Base-by-base conservation (phyloP, 208 protist species). In the Polymyxa betae region DNA sequence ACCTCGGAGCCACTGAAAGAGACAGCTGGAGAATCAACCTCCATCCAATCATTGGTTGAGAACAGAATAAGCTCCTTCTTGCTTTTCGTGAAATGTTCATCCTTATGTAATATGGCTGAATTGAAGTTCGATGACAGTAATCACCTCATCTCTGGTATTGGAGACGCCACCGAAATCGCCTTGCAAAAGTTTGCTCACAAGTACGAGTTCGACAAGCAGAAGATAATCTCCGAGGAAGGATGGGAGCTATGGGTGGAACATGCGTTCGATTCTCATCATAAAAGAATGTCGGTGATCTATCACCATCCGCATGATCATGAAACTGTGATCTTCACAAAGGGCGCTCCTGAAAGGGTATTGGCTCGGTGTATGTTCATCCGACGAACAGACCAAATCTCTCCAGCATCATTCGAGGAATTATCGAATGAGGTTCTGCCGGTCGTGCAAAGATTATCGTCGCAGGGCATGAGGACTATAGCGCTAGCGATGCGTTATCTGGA, bases 381-480 rank as follows among this genome's bases (percentile, higher is more conserved):
- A 24, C 45, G 49, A 16, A 45, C 44, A 29, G 0, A 0, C 0
- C 12, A 45, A 29, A 89, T 10, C n/a, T 5, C 16, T n/a, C 5
- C 10, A 20, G 49, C 35, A 35, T 12, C n/a, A 12, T 64, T 64
- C 5, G 87, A 5, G 16, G 45, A 89, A n/a, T 35, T 89, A 43
- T 10, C 10, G 20, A 1, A 5, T 1, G 20, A 35, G 46, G 46
- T 89, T n/a, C 1, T 32, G 1, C 45, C 40, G 20, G 43, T 46
- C 5, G 0, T 89, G 10, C 1, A 0, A 41, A 41, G 49, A 60
- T 45, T 64, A 0, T 12, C 60, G 1, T n/a, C 0, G 5, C 12
- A 92, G 20, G 92, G 91, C 16, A 78, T 93, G 52, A 91, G 93
- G 20, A 90, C 77, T 89, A 91, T 94, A 35, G 92, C 91, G 24